phyloP scores from a whole-genome alignment of 2,329 filamentous ascomycete genomes.

The Venturia pyrina region DNA sequence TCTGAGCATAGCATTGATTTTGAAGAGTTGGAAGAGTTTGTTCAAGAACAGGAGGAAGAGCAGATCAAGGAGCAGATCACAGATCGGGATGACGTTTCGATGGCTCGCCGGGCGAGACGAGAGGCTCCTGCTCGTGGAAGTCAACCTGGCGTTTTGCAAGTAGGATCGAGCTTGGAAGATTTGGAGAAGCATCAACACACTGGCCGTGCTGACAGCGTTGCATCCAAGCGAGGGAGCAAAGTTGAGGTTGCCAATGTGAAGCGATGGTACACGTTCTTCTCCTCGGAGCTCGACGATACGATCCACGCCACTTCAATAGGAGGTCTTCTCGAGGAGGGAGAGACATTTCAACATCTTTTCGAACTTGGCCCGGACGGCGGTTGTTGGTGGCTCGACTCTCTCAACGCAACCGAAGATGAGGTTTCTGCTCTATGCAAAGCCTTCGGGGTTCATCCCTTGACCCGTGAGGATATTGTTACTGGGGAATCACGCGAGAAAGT shows the following conservation, averaged over 20 bases:
- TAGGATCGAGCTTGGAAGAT: slow-evolving; percentile 5
- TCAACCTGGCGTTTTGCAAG: slow-evolving; percentile 39
- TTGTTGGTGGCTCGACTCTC: slow-evolving; percentile 96
- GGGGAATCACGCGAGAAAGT: slow-evolving; percentile 98
- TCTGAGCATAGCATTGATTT: slow-evolving; percentile 66
- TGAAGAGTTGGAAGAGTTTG: slow-evolving; percentile 87
- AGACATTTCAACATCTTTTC: slow-evolving; percentile 83
- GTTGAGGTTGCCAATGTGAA: slow-evolving; percentile 41
- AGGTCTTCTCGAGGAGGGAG: slow-evolving; percentile 78
- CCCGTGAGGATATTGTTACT: slow-evolving; percentile 89
- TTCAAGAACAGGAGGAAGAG: slow-evolving; percentile 44
- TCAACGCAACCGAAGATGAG: slow-evolving; percentile 82
- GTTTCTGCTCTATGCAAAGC: slow-evolving; percentile 81
- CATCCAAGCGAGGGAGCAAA: slow-evolving; percentile 15
- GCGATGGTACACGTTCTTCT: slow-evolving; percentile 94
- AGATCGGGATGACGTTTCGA: slow-evolving; percentile 18
- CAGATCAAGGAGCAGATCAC: slow-evolving; percentile 4
- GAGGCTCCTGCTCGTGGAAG: slow-evolving; percentile 1
- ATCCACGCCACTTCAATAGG: slow-evolving; percentile 85
- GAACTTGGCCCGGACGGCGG: slow-evolving; percentile 58
- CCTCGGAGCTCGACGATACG: slow-evolving; percentile 85
- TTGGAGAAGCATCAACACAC: slow-evolving; percentile 8
- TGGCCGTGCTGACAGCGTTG: background rate
- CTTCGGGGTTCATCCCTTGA: slow-evolving; percentile 91
- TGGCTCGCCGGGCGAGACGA: slow-evolving; percentile 13